Conservation (phyloP, 2,329 filamentous ascomycete genomes). For the Aureobasidium sp. region DNA sequence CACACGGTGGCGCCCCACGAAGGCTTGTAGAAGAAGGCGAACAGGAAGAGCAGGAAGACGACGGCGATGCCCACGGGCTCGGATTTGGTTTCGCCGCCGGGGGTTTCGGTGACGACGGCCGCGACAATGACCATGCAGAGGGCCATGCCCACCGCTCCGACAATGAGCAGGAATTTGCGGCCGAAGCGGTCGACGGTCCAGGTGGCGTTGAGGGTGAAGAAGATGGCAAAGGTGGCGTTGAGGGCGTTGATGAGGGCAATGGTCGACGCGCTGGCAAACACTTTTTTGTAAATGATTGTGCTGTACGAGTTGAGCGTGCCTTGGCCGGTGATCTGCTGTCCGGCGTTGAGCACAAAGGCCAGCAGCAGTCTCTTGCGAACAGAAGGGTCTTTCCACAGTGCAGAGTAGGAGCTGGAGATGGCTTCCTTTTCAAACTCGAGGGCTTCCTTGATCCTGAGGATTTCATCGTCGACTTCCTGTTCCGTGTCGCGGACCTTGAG, state of each 20-base stretch:
- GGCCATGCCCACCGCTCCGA: constrained; percentile 60
- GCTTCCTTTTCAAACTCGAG: constrained; percentile 64
- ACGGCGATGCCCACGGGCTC: constrained; percentile 57
- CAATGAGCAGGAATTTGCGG: constrained; percentile 59
- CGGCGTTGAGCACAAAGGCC: constrained; percentile 58
- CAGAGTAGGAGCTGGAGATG: constrained; percentile 52
- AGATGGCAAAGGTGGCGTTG: constrained; percentile 62
- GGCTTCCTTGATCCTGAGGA: constrained; percentile 56
- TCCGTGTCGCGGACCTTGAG: constrained; percentile 54
- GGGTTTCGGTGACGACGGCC: constrained; percentile 49
- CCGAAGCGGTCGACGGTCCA: constrained; percentile 67
- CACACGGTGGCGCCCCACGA: constrained; percentile 62
- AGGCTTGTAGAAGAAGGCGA: constrained; percentile 46
- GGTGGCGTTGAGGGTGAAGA: constrained; percentile 64
- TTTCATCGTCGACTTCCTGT: constrained; percentile 57
- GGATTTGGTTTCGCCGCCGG: constrained; percentile 43
- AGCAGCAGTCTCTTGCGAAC: constrained; percentile 58
- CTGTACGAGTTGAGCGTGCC: constrained; percentile 65
- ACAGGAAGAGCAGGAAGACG: constrained; percentile 54
- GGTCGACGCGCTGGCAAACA: constrained; percentile 49
- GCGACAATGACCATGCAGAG: constrained; percentile 61
- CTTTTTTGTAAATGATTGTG: constrained; percentile 64
- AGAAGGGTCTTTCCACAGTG: constrained; percentile 61
- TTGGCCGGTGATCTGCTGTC: constrained; percentile 64
- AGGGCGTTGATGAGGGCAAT: constrained; percentile 67